Evolutionary conservation across 805 yeast species (phyloP).

Genomic region (Saitoella complicata): DNA sequence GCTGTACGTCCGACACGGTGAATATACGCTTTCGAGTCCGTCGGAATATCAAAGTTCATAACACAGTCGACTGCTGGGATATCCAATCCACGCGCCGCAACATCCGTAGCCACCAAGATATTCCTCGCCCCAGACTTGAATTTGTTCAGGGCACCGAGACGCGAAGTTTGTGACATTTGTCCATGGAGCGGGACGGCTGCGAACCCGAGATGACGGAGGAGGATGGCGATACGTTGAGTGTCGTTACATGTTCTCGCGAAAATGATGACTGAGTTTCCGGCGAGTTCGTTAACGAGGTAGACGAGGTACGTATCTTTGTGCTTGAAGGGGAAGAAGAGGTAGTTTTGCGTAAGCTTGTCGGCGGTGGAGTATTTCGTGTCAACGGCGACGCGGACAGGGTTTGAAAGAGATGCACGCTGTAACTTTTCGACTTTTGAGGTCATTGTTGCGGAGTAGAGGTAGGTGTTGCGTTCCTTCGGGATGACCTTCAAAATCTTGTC

Average conservation of each 20-base stretch:
- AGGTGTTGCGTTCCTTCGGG: constrained; percentile 66
- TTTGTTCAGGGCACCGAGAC: constrained; percentile 82
- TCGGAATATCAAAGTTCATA: constrained; percentile 90
- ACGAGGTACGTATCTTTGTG: constrained; percentile 78
- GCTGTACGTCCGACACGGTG: constrained; percentile 98
- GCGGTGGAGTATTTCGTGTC: constrained; percentile 83
- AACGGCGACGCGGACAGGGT: constrained; percentile 85
- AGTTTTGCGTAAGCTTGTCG: constrained; percentile 74
- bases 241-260: constrained; percentile 93
- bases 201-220: constrained; percentile 69
- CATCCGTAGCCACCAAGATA: constrained; percentile 95
- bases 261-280: constrained; percentile 74
- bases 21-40: constrained; percentile 94
- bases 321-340: constrained; percentile 85
- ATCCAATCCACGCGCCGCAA: constrained; percentile 99
- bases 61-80: constrained; percentile 97
- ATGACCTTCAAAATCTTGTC: constrained; percentile 71
- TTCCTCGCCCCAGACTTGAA: constrained; percentile 87
- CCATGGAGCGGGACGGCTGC: constrained; percentile 90
- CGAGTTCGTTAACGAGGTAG: constrained; percentile 63
- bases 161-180: constrained; percentile 68
- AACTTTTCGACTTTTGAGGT: constrained; percentile 87
- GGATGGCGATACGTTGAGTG: constrained; percentile 73
- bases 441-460: constrained; percentile 90
- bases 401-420: constrained; percentile 76